Percentiles rank a stretch among this genome's conserved stretches.
Evolutionary conservation across 2,329 filamentous ascomycete genomes (phyloP).

Genomic region (Sporothrix luriei): DNA sequence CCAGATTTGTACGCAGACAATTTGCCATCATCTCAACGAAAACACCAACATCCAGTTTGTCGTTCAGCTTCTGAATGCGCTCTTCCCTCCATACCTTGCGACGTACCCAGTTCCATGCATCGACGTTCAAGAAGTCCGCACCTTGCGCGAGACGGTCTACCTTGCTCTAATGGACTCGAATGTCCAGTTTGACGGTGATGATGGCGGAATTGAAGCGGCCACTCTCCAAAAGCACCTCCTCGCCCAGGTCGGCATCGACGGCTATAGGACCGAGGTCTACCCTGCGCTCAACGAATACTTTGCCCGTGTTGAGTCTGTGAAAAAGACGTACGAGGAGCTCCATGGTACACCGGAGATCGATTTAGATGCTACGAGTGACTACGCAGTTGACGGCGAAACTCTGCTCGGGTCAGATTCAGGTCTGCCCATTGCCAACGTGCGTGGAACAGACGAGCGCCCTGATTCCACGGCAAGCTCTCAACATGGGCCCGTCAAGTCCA

Average conservation of each 20-base stretch:
- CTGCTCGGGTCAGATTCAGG: too few species aligned
- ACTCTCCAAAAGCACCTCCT: conserved; percentile 26
- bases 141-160: conserved; percentile 32
- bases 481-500: conserved; percentile 23
- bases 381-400: too few species aligned
- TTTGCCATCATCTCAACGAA: conserved; percentile 33
- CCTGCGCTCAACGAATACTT: conserved; percentile 32
- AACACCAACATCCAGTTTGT: conserved; percentile 24
- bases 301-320: conserved; percentile 15
- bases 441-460: not conserved
- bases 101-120: conserved; percentile 33
- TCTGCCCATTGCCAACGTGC: not conserved
- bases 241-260: conserved; percentile 21
- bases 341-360: not conserved
- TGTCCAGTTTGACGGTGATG: not conserved
- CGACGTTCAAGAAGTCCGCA: conserved; percentile 22
- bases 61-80: conserved; percentile 35
- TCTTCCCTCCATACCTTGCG: conserved; percentile 36
- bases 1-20: conserved; percentile 21
- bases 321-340: not conserved
- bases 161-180: conserved; percentile 26
- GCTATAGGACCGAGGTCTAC: conserved; percentile 30
- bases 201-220: not conserved
- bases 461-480: not conserved
- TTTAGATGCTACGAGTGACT: too few species aligned